Conservation (phyloP, 441 rosid genomes). For the Hura crepitans region DNA sequence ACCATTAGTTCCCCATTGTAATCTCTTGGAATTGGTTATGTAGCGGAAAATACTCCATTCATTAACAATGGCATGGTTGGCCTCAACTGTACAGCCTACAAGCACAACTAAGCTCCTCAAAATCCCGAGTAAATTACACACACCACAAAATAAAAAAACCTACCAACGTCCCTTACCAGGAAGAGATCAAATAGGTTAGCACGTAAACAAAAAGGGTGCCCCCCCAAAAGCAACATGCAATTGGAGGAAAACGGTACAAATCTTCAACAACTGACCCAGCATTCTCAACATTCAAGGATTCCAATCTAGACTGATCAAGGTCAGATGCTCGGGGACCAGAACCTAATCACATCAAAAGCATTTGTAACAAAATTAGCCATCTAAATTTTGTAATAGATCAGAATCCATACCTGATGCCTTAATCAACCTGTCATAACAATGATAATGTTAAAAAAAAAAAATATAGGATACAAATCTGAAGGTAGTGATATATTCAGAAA, state of each 20-base stretch:
- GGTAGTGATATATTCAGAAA: background rate
- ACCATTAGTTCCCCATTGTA: too few relatives aligned
- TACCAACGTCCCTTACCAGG: too few relatives aligned
- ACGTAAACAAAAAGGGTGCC: too few relatives aligned
- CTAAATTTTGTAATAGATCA: conserved; percentile 6
- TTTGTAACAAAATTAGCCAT: background rate
- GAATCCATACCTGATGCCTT: background rate
- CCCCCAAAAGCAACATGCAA: background rate
- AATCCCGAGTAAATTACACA: too few relatives aligned
- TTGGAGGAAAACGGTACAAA: background rate
- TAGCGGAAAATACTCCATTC: too few relatives aligned
- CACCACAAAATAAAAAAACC: too few relatives aligned
- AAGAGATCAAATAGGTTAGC: too few relatives aligned
- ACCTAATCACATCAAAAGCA: background rate
- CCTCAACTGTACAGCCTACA: too few relatives aligned
- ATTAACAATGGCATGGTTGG: too few relatives aligned
- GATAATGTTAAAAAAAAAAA: too few relatives aligned
- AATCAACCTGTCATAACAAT: background rate
- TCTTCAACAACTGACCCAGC: background rate
- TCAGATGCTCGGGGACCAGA: background rate
- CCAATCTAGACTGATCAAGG: background rate
- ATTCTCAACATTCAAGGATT: background rate
- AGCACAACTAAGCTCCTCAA: background rate
- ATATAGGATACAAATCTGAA: background rate
- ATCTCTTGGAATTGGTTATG: too few relatives aligned